phyloP scores from a whole-genome alignment of 352 stramenopile genomes.

The Phytopythium delawarense region DNA sequence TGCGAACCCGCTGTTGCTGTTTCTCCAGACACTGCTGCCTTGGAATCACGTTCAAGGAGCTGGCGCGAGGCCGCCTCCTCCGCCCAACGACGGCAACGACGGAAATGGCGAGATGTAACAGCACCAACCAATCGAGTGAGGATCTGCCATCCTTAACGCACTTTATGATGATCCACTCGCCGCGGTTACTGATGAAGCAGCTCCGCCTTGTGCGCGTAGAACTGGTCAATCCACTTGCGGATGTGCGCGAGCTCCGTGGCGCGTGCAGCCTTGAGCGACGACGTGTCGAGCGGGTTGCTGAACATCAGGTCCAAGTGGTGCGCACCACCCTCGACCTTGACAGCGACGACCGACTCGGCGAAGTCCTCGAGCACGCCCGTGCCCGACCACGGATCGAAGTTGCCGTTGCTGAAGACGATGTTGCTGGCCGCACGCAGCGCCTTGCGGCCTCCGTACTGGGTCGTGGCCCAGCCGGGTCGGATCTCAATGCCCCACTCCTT shows the following conservation, averaged over 20 bases:
- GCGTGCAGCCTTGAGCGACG: conserved; percentile 60
- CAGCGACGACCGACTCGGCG: conserved; percentile 63
- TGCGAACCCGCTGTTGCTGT: conserved; percentile 79
- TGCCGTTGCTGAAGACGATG: conserved; percentile 94
- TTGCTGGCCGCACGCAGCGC: conserved; percentile 78
- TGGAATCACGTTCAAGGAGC: conserved; percentile 82
- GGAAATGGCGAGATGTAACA: too few relatives aligned
- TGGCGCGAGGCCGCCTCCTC: conserved; percentile 18
- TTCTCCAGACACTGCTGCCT: conserved; percentile 78
- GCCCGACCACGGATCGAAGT: conserved; percentile 91
- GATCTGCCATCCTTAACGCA: too few relatives aligned
- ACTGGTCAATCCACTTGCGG: conserved; percentile 72
- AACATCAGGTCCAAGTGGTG: conserved; percentile 94
- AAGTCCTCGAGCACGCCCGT: conserved; percentile 77
- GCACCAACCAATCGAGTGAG: too few relatives aligned
- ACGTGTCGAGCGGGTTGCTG: conserved; percentile 76
- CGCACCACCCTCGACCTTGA: conserved; percentile 67
- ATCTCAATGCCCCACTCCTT: conserved; percentile 60
- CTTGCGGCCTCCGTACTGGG: conserved; percentile 67
- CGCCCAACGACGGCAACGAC: background rate
- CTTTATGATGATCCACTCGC: too few relatives aligned
- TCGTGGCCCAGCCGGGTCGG: conserved; percentile 59
- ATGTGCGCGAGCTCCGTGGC: conserved; percentile 76
- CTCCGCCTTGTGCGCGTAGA: conserved; percentile 28
- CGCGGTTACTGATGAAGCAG: conserved; percentile 1